Evolutionary conservation across 2,329 filamentous ascomycete genomes (phyloP).

Genomic region (Cercospora sesami): DNA sequence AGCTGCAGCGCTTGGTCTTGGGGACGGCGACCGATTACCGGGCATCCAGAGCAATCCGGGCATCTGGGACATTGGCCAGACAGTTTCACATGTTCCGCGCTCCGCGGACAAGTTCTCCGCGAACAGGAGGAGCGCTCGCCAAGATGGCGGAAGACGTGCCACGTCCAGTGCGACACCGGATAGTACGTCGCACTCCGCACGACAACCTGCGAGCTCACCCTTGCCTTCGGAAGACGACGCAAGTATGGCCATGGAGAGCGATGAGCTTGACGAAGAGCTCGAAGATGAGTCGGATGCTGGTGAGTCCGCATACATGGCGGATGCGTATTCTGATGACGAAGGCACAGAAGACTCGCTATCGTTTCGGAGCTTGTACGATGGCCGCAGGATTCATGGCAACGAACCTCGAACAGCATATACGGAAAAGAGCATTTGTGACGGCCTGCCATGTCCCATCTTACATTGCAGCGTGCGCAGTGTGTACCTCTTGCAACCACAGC

Average conservation of each 20-base stretch:
- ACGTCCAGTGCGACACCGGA: slow-evolving; percentile 1
- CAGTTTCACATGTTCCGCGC: slow-evolving; percentile 28
- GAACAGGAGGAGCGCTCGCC: not conserved
- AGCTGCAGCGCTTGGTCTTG: slow-evolving; percentile 31
- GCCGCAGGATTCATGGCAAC: slow-evolving; percentile 33
- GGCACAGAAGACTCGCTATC: slow-evolving; percentile 31
- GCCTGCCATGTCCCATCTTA: slow-evolving; percentile 45
- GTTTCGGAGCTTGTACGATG: slow-evolving; percentile 31
- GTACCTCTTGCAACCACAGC: slow-evolving; percentile 45
- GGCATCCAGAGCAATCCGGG: slow-evolving; percentile 19
- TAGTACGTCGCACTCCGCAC: slow-evolving; percentile 3
- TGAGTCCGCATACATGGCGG: slow-evolving; percentile 10
- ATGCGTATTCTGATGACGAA: slow-evolving; percentile 27
- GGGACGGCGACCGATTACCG: slow-evolving; percentile 25
- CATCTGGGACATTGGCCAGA: slow-evolving; percentile 38
- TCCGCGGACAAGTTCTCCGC: slow-evolving; percentile 21
- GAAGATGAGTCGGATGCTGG: slow-evolving; percentile 1
- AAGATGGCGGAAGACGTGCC: slow-evolving; percentile 5
- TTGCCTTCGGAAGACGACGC: not conserved
- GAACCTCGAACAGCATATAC: slow-evolving; percentile 31
- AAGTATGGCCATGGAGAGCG: not conserved
- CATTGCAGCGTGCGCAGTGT: slow-evolving; percentile 45
- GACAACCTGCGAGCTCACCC: slow-evolving; percentile 12
- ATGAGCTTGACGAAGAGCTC: not conserved
- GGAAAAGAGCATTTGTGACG: slow-evolving; percentile 31